Conservation (phyloP, 2,329 filamentous ascomycete genomes). For the Coniochaeta sp. region DNA sequence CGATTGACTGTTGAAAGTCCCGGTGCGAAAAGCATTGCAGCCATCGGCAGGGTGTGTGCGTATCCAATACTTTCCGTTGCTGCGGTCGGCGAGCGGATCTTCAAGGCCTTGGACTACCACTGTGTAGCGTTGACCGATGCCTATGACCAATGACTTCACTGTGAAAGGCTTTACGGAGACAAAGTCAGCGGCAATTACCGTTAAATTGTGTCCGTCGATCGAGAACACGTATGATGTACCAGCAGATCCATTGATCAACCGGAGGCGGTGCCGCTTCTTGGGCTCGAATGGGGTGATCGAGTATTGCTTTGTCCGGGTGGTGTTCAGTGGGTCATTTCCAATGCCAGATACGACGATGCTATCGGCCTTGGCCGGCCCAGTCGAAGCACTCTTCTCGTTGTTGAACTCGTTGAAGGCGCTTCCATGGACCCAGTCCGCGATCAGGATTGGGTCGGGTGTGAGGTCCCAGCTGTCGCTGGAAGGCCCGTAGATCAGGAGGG, state of each 20-base stretch:
- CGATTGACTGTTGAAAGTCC: constrained; percentile 5
- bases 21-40: constrained; percentile 10
- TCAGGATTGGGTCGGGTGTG: neutral
- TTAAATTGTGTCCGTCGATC: constrained; percentile 42
- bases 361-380: neutral
- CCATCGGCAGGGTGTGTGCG: constrained; percentile 13
- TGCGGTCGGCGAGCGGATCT: neutral
- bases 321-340: neutral
- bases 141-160: constrained; percentile 36
- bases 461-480: constrained; percentile 3
- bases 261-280: constrained; percentile 35
- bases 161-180: constrained; percentile 42
- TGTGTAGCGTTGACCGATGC: constrained; percentile 36
- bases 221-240: constrained; percentile 41
- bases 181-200: constrained; percentile 45
- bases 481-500: constrained; percentile 33
- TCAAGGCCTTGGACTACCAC: constrained; percentile 29
- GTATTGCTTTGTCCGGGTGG: neutral
- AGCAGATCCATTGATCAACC: constrained; percentile 42
- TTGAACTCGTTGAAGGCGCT: neutral
- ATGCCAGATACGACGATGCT: neutral
- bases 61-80: constrained; percentile 12
- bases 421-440: neutral
- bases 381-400: neutral
- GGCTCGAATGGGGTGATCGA: neutral